Conservation (phyloP, 116 monocot genomes). For the Dioscorea cayenensis region DNA sequence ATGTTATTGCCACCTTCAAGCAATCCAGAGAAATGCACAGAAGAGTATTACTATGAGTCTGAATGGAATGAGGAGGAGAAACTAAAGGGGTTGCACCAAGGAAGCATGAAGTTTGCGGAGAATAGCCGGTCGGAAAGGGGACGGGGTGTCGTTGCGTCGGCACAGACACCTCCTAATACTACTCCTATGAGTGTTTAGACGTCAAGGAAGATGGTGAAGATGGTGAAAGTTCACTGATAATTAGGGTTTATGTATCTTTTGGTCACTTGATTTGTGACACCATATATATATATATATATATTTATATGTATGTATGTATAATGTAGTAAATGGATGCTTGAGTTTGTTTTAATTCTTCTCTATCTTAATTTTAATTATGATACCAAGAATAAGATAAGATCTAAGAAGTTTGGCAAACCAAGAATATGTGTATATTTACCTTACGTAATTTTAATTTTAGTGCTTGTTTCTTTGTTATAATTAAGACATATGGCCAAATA, state of each 20-base stretch:
- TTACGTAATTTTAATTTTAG: too few species aligned
- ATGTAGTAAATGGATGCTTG: too few species aligned
- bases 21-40: not conserved
- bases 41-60: not conserved
- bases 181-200: constrained; percentile 25
- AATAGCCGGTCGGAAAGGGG: not conserved
- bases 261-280: too few species aligned
- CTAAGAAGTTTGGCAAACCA: too few species aligned
- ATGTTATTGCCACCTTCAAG: constrained; percentile 44
- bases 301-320: too few species aligned
- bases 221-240: not conserved
- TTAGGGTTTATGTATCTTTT: not conserved
- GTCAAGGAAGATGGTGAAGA: not conserved
- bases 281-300: too few species aligned
- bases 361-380: too few species aligned
- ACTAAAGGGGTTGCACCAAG: not conserved
- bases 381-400: too few species aligned
- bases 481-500: too few species aligned
- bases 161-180: not conserved
- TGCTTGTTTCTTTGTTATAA: too few species aligned
- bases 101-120: not conserved
- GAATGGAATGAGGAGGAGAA: not conserved
- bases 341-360: too few species aligned
- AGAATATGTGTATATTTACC: too few species aligned
- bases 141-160: not conserved